phyloP scores from a whole-genome alignment of 768 basidiomycete genomes.

The Leccinellum rugosiceps region DNA sequence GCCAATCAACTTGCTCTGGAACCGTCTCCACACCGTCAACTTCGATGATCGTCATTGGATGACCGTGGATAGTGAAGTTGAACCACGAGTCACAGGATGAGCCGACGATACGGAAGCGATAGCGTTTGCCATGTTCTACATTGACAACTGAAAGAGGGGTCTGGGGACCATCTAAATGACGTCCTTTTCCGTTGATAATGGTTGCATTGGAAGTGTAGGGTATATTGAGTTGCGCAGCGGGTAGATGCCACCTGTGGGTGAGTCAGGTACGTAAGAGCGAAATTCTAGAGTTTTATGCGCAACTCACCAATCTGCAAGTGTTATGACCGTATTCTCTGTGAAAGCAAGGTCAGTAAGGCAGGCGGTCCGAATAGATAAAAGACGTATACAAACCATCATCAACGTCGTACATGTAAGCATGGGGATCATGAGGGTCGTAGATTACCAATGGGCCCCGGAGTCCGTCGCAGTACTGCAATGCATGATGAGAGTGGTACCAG shows the following conservation, averaged over 20 bases:
- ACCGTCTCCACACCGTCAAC: constrained; percentile 36
- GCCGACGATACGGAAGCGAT: constrained; percentile 40
- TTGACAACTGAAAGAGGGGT: constrained; percentile 36
- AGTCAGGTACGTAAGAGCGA: background rate
- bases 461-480: constrained; percentile 41
- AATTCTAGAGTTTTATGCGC: background rate
- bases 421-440: constrained; percentile 47
- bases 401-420: constrained; percentile 39
- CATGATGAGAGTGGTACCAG: constrained; percentile 47
- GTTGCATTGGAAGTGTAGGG: constrained; percentile 36
- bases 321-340: constrained; percentile 41
- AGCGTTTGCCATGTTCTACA: constrained; percentile 38
- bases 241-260: constrained; percentile 27
- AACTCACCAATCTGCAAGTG: constrained; percentile 44
- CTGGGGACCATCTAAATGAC: constrained; percentile 32
- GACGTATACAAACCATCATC: constrained; percentile 38
- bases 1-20: constrained; percentile 37
- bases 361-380: background rate
- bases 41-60: constrained; percentile 42
- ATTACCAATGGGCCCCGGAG: constrained; percentile 41
- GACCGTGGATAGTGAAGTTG: constrained; percentile 34
- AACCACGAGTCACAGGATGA: constrained; percentile 31
- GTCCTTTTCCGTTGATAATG: constrained; percentile 46
- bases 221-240: constrained; percentile 10
- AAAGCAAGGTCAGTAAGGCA: background rate